Base-by-base conservation (phyloP, 2,329 filamentous ascomycete species). In the Scedosporium boydii region DNA sequence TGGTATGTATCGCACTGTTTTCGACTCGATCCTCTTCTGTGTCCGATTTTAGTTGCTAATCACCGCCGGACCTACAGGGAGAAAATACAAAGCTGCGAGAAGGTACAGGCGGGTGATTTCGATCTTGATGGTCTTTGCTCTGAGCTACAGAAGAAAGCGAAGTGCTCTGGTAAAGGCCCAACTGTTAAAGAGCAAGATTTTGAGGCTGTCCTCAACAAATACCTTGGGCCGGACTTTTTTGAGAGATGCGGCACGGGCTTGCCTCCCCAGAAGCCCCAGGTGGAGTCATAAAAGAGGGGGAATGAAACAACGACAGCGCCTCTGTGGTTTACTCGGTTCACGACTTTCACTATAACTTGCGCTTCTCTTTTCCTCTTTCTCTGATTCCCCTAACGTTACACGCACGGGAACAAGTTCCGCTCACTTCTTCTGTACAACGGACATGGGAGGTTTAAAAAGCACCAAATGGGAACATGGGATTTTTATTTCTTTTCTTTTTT, bases 81-180 rank as follows among this genome's bases (percentile, higher is more conserved):
- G 75, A 91, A 91, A 76, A 76, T 97, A 23, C 91, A 96, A 77
- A 85, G 83, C 42, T 96, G 92, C 74, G 87, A 91, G 64, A 92
- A 89, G 72, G 95, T 96, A 68, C 89, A 93, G 71, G 90, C 85
- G 63, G 93, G 93, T 68, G 93, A 96, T 68, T 91, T 98, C 67
- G 95, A 99, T 68, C 88, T 99, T 58, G 95, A 99, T 71, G 87
- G 88, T 41, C 83, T 99, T 26, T 99, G 95, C 77, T 89, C 89
- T 4, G 93, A 99, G 72, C 84, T 99, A 14, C 90, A 93, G 66
- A 90, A 93, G 73, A 99, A 99, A 78, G 95, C 95, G 63, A 95
- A 93, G 72, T 99, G 95, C 74, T 96, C 92, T 0, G 90, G 96
- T 68, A 88, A 83, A 18, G 93, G 95, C 16, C 91, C 96, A 12